Base-by-base conservation (phyloP, 2,329 filamentous ascomycete species). In the Lachnellula hyalina region DNA sequence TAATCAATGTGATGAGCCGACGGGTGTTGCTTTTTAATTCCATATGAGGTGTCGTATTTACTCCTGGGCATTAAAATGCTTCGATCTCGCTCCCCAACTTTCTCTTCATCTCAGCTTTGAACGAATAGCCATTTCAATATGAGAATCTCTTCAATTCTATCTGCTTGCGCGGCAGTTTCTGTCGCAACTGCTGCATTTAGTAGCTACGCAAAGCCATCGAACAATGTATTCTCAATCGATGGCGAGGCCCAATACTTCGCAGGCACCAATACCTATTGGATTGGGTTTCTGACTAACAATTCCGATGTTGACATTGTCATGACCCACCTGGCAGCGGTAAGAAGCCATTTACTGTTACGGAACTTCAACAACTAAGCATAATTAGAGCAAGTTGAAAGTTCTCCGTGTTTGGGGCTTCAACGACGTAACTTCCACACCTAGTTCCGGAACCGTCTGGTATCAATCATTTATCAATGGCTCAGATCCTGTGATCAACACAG, bases 401-500 rank as follows among this genome's bases (percentile, higher is more conserved):
- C 73, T 85, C 28, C 76, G 83, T 15, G 74, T 84, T 44, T 85
- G 82, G 82, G 81, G 82, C 4, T 85, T 85, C 72, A 83, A 83
- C 69, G 80, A 84, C 60, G 78, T 82, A 14, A 67, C 69, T 1
- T 57, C 72, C 11, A 72, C 72, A 4, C 66, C 70, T 3, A 57
- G 68, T 1, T 72, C 72, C 12, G 74, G 71, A 1, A 59, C 55
- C 9, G 76, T 82, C 6, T 76, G 71, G 61, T 77, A 67, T 61
- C 74, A 77, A 61, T 64, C 60, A 3, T 67, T 72, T 19, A 66
- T 74, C 44, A 75, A 75, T 1, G 69, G 75, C 4, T 72, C 72
- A 3, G 72, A 73, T 3, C 77, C 79, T 5, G 77, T 77, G 15
- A 86, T 87, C 71, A 86, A 87, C 70, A 85, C 80, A 0, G 84